These are phyloP conservation scores for Forsythia viridissima DNA, from an alignment of 257 asterid genomes.

Conservation along the genomic window DNA sequence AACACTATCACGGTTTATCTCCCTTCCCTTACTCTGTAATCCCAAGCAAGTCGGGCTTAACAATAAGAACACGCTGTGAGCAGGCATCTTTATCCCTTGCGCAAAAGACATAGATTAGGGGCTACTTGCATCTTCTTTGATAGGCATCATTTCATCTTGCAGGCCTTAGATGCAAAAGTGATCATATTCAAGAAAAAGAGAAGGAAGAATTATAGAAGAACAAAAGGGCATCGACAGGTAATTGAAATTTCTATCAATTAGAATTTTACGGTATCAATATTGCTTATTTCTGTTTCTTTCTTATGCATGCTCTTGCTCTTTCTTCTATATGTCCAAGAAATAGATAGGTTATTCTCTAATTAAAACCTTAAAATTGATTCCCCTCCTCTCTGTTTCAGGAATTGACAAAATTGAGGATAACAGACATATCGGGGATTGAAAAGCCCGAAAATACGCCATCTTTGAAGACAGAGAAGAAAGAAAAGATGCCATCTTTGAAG, in stretches of 20 bases:
- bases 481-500: constrained; percentile 34
- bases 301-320: not conserved
- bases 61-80: not conserved
- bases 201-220: constrained; percentile 93
- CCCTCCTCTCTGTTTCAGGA: constrained; percentile 47
- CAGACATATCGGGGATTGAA: constrained; percentile 74
- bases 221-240: constrained; percentile 95
- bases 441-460: constrained; percentile 50
- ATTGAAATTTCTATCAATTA: constrained; percentile 8
- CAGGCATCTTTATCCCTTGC: not conserved
- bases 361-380: not conserved
- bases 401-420: constrained; percentile 85
- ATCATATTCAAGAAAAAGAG: constrained; percentile 94
- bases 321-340: not conserved
- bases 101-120: not conserved
- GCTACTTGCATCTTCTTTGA: not conserved
- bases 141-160: constrained; percentile 16
- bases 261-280: not conserved
- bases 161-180: constrained; percentile 96
- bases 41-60: not conserved
- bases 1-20: not conserved
- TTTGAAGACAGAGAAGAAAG: constrained; percentile 40
- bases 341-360: not conserved
- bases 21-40: not conserved
- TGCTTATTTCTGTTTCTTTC: not conserved